Conservation (phyloP, 495 filamentous ascomycete genomes). For the Hypoxylon perforatum region DNA sequence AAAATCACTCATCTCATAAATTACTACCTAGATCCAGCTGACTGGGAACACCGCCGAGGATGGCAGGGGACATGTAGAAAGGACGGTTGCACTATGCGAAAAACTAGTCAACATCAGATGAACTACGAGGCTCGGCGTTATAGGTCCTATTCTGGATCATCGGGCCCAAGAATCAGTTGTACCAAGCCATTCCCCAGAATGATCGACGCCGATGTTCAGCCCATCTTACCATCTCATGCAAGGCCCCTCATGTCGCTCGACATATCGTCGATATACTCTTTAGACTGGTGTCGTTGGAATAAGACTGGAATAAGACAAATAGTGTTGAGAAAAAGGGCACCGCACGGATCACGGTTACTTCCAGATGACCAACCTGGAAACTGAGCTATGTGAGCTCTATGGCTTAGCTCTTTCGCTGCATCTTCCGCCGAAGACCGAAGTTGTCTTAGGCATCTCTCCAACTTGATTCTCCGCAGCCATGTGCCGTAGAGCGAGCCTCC, state of each 20-base stretch:
- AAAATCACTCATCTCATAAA: conserved; percentile 15
- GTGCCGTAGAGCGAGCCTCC: conserved; percentile 30
- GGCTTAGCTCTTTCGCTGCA: conserved; percentile 18
- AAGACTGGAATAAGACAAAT: background rate
- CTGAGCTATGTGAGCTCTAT: conserved; percentile 1
- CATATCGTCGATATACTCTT: conserved; percentile 3
- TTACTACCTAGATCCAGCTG: conserved; percentile 37
- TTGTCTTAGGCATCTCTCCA: conserved; percentile 29
- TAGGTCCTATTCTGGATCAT: conserved; percentile 30
- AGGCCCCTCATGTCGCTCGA: background rate
- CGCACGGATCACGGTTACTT: conserved; percentile 6
- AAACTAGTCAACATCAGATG: conserved; percentile 23
- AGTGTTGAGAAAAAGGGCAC: background rate
- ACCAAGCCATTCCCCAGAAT: conserved; percentile 18
- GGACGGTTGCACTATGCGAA: conserved; percentile 6
- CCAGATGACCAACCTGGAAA: background rate
- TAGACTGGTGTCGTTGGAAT: background rate
- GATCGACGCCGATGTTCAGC: conserved; percentile 33
- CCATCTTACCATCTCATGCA: conserved; percentile 6
- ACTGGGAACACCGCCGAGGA: conserved; percentile 26
- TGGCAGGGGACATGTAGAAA: conserved; percentile 1
- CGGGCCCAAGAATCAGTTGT: conserved; percentile 25
- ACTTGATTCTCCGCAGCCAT: conserved; percentile 36
- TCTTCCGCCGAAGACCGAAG: conserved; percentile 38
- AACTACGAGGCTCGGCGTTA: conserved; percentile 21